Evolutionary conservation across 1,284 basidiomycete species (phyloP), one percentile per base, ranked within the genome.

Genomic region (Phellopilus nigrolimitatus): DNA sequence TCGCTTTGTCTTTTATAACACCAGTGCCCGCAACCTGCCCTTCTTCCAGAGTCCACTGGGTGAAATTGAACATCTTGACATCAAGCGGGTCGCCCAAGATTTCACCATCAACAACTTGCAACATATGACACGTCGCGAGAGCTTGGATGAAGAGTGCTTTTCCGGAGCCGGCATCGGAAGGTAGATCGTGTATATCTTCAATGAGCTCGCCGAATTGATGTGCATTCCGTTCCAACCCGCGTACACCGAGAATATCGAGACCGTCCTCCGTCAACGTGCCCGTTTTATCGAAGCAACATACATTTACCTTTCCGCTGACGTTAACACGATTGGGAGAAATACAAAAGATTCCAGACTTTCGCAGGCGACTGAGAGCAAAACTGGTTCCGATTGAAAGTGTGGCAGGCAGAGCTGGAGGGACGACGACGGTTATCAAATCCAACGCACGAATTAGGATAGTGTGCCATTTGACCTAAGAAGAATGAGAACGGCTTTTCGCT

Each of bases 251-350:
- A 40, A 99, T 94, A 63, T 99, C 97, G 37, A 99, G 77, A 0
- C 97, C 97, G 59, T 99, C 97, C 67, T 98, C 97, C 0, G 97
- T 99, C 13, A 99, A 76, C 0, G 97, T 99, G 1, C 97, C 97
- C 1, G 97, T 99, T 73, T 99, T 99, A 75, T 99, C 97, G 63
- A 99, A 99, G 68, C 95, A 98, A 62, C 95, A 95, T 6, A 99
- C 89, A 59, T 99, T 98, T 71, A 99, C 78, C 70, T 97, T 97
- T 27, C 97, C 97, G 2, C 86, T 93, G 45, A 99, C 85, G 64
- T 99, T 99, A 61, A 99, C 91, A 27, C 97, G 78, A 60, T 88
- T 97, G 0, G 97, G 97, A 4, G 95, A 94, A 56, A 98, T 98
- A 67, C 97, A 99, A 72, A 91, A 99, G 54, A 99, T 91, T 27